phyloP scores from a whole-genome alignment of 2,329 filamentous ascomycete species.

The Ascomycota sp. region DNA sequence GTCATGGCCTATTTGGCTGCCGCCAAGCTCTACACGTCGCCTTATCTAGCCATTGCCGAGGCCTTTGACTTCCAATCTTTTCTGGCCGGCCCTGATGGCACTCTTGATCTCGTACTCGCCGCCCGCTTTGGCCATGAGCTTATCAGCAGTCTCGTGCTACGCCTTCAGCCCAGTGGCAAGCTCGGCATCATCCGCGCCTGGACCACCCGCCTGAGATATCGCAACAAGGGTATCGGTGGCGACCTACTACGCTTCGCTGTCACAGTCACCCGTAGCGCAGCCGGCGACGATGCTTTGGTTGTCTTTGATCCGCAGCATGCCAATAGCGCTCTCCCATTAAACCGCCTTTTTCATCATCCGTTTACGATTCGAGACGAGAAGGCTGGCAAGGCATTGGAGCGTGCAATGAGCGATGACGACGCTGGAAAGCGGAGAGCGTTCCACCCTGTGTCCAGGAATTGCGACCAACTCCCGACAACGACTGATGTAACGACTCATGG shows the following conservation, averaged over 20 bases:
- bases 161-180: conserved; percentile 31
- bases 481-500: background rate
- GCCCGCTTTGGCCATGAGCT: conserved; percentile 45
- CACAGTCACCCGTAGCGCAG: conserved; percentile 37
- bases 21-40: conserved; percentile 37
- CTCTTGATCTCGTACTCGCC: conserved; percentile 35
- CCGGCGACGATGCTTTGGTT: conserved; percentile 38
- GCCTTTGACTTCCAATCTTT: conserved; percentile 42
- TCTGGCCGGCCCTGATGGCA: conserved; percentile 9
- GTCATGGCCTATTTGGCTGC: conserved; percentile 40
- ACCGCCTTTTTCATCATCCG: conserved; percentile 34
- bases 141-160: conserved; percentile 50
- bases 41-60: conserved; percentile 45
- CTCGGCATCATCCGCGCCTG: conserved; percentile 55
- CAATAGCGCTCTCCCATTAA: conserved; percentile 41
- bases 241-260: conserved; percentile 56
- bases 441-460: background rate
- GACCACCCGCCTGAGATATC: conserved; percentile 54
- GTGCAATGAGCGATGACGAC: conserved; percentile 7
- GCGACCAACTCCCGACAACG: too few relatives aligned
- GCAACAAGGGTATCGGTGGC: conserved; percentile 48
- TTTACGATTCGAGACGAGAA: conserved; percentile 35
- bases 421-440: conserved; percentile 3
- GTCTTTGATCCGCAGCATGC: conserved; percentile 60
- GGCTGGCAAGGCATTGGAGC: conserved; percentile 25